Percentiles rank a stretch among this genome's conserved stretches.
Evolutionary conservation across 129 eudicot genomes (phyloP).

Genomic region (Centaurea solstitialis): DNA sequence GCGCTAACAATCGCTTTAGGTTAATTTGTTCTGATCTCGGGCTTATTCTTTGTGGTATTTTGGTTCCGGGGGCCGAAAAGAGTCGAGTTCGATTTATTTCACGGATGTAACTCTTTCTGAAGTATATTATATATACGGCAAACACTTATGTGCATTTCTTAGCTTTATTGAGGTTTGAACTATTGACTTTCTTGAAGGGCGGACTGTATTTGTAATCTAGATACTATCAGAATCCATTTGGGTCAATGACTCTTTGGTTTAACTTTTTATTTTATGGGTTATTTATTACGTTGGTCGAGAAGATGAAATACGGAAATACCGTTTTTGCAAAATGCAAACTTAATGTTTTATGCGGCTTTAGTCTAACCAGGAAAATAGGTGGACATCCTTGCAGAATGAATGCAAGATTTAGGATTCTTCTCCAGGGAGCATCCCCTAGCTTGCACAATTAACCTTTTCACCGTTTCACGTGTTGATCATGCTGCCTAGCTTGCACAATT

Average conservation of each 20-base stretch:
- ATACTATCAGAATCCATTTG: background rate
- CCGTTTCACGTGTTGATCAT: too few species aligned
- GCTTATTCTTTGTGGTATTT: background rate
- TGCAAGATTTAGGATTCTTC: background rate
- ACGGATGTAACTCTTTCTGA: background rate
- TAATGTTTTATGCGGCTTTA: background rate
- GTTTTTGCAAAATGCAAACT: too few species aligned
- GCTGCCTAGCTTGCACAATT: too few species aligned
- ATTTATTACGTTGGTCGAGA: too few species aligned
- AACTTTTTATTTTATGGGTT: background rate
- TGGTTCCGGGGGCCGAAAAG: background rate
- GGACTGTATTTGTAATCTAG: background rate
- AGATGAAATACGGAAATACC: too few species aligned
- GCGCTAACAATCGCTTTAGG: background rate
- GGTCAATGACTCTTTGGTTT: background rate
- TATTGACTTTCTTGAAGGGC: background rate
- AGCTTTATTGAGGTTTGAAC: background rate
- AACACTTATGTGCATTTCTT: background rate
- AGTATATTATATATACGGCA: too few species aligned
- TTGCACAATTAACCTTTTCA: too few species aligned
- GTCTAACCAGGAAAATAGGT: background rate
- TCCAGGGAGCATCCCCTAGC: too few species aligned
- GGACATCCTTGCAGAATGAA: background rate
- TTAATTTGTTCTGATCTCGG: background rate
- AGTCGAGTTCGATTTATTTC: background rate